Percentiles rank a stretch among this genome's conserved stretches.
Evolutionary conservation across 2,329 filamentous ascomycete species (phyloP).

Genomic region (Trichoderma sp.): DNA sequence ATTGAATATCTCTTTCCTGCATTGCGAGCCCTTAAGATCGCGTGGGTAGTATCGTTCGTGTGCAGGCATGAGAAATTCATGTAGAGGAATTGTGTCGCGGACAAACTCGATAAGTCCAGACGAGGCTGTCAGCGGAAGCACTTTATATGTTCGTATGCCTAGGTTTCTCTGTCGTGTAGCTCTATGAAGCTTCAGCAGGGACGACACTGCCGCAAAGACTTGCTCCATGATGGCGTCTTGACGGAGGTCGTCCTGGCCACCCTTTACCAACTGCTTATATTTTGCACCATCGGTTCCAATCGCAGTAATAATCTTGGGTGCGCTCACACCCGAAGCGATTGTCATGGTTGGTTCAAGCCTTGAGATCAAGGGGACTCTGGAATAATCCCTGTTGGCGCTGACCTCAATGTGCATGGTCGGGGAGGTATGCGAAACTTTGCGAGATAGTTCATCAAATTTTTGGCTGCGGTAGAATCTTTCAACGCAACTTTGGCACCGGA

Average conservation of each 20-base stretch:
- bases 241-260: conserved; percentile 90
- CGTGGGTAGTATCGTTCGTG: conserved; percentile 84
- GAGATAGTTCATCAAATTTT: conserved; percentile 63
- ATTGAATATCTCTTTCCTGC: conserved; percentile 75
- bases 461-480: conserved; percentile 64
- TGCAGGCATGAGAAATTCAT: conserved; percentile 89
- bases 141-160: conserved; percentile 94
- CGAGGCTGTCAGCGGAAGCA: conserved; percentile 80
- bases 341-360: conserved; percentile 74
- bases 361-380: conserved; percentile 69
- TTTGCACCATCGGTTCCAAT: conserved; percentile 73
- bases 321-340: conserved; percentile 87
- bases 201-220: conserved; percentile 94
- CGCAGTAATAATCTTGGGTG: conserved; percentile 89
- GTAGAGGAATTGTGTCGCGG: conserved; percentile 84
- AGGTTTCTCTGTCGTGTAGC: conserved; percentile 85
- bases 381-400: conserved; percentile 73
- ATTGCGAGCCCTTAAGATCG: conserved; percentile 74
- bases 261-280: conserved; percentile 93
- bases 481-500: conserved; percentile 65
- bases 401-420: conserved; percentile 86
- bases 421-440: conserved; percentile 74
- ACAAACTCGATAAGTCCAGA: conserved; percentile 98
- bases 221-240: conserved; percentile 99
- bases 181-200: conserved; percentile 81